Base-by-base conservation (phyloP, 352 stramenopile genomes). In the Phytophthora quininea region DNA sequence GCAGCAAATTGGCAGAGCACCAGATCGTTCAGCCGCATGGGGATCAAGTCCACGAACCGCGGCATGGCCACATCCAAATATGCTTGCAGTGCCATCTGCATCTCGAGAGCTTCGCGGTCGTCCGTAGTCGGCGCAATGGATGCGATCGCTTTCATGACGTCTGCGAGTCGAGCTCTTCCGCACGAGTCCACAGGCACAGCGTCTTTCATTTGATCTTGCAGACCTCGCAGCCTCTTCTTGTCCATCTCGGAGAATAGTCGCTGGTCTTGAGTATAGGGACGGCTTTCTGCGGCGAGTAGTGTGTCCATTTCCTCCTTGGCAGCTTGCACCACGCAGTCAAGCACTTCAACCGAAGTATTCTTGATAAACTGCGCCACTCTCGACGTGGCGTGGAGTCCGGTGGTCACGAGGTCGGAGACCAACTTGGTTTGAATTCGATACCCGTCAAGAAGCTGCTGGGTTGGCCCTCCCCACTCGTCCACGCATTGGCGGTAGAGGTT, bases 261-360 rank as follows among this genome's bases (percentile, higher is more conserved):
- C 5, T 47, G 30, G 45, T 82, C 68, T 49, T 85, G 77, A 1
- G 70, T 84, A 40, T 80, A 82, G n/a, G 73, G 73, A 11, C 73
- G 74, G 0, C 64, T 38, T 64, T 84, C 73, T 11, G 61, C 57
- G 2, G 40, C 56, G 3, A 85, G 52, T n/a, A 80, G 42, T 0
- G 33, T 54, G 7, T 54, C 30, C 14, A 79, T 53, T 32, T 75
- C 73, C 1, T 29, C 24, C 10, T 59, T 54, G 9, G 68, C 71
- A 31, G 48, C 19, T 2, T 62, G 33, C 4, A 64, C 42, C 31
- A 78, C 54, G 10, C 42, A 14, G 11, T 69, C 35, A 19, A 80
- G 35, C 9, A 72, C 58, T 9, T 55, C 30, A 7, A 27, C 42
- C 1, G 61, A 50, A 2, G 60, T 57, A 9, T 30, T 47, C 15